Conservation (phyloP, 176 grass and related monocot genomes). For the Otatea glauca region DNA sequence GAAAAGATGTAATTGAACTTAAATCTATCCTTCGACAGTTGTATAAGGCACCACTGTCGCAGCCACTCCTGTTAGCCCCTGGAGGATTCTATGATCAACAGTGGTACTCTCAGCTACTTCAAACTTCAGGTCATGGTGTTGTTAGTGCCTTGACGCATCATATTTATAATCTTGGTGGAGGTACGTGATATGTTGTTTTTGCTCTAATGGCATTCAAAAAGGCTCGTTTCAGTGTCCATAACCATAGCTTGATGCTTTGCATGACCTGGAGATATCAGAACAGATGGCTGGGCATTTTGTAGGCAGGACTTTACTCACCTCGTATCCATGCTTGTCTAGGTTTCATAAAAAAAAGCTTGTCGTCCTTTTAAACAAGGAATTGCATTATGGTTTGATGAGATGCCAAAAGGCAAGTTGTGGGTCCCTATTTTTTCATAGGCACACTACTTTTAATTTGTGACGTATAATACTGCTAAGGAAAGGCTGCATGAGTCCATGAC, state of each 20-base stretch:
- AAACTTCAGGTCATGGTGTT: slow-evolving; percentile 62
- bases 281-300: background rate
- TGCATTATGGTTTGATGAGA: slow-evolving; percentile 1
- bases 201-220: background rate
- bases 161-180: slow-evolving; percentile 84
- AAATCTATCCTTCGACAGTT: slow-evolving; percentile 60
- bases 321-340: background rate
- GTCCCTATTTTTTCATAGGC: background rate
- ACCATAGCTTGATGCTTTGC: background rate
- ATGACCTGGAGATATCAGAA: slow-evolving; percentile 27
- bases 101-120: slow-evolving; percentile 78
- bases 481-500: background rate
- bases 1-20: slow-evolving; percentile 63
- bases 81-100: slow-evolving; percentile 89
- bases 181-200: slow-evolving; percentile 46
- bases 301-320: background rate
- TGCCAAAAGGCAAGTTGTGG: background rate
- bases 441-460: background rate
- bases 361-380: background rate
- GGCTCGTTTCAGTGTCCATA: slow-evolving; percentile 6
- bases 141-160: slow-evolving; percentile 76
- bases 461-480: background rate
- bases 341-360: background rate
- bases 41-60: slow-evolving; percentile 53
- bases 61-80: slow-evolving; percentile 70